Base-by-base conservation (phyloP, 345 rosid species). In the Hypericum perforatum region DNA sequence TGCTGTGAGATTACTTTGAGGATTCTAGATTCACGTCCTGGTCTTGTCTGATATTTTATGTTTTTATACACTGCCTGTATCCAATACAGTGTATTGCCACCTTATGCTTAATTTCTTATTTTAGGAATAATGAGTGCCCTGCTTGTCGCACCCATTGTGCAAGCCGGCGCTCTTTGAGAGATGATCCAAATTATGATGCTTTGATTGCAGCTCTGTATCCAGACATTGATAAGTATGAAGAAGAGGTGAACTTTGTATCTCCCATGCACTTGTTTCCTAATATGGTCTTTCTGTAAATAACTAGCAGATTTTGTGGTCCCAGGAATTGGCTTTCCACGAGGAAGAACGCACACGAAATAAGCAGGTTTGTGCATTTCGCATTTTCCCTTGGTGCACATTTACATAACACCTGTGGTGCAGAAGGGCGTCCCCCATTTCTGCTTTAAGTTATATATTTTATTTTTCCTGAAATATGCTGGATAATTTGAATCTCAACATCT, bases 91-190 rank as follows among this genome's bases (percentile, higher is more conserved):
- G n/a, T n/a, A 39, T 41, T 48, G 8, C 9, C 12, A 10, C 11
- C 32, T n/a, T 37, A 43, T 5, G 62, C 57, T 41, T 40, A 45
- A 36, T 13, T 45, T 12, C 47, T 54, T 40, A 45, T 67, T 77
- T 67, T 78, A 91, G 98, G 80, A 91, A 91, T 63, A 87, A 85
- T 51, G 98, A 91, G 70, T 91, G 98, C 63, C 98, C 98, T 68
- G 87, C 98, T 63, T 91, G 96, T 65, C 92, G 98, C 72, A 87
- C 92, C 38, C 98, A 91, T 70, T 85, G 92, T 74, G 92, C 98
- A 53, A 91, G 96, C 64, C 81, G 96, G 15, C 98, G 98, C 16
- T 87, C 98, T 64, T 65, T 87, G 67, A 79, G 98, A 81, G 96
- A 87, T 16, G 98, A 91, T 67, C 96, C 95, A 32, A 82, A 75